Conservation (phyloP, 148 eudicot genomes). For the Euryodendron excelsum region DNA sequence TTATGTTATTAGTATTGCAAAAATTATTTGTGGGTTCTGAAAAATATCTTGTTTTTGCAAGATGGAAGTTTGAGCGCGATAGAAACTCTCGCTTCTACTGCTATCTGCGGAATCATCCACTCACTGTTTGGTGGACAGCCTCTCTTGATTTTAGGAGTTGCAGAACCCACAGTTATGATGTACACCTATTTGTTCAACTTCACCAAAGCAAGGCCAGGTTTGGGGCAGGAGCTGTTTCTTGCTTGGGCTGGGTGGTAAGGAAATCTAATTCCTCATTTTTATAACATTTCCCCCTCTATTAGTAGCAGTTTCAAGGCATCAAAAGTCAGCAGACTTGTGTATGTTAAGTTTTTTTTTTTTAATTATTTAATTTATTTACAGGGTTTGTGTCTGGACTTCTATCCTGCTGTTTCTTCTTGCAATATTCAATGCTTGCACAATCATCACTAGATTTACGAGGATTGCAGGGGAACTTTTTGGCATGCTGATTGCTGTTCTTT, state of each 20-base stretch:
- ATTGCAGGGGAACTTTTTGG: conserved; percentile 71
- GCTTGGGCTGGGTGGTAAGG: conserved; percentile 71
- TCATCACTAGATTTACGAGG: conserved; percentile 62
- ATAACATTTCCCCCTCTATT: not conserved
- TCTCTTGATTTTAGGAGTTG: conserved; percentile 62
- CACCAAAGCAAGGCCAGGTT: conserved; percentile 31
- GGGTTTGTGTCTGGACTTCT: conserved; percentile 72
- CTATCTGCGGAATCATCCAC: conserved; percentile 65
- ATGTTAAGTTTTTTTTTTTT: not conserved
- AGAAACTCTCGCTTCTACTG: conserved; percentile 61
- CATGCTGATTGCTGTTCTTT: conserved; percentile 63
- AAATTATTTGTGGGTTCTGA: not conserved
- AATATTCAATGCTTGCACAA: conserved; percentile 58
- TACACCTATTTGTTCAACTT: conserved; percentile 55
- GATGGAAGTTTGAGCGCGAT: conserved; percentile 68
- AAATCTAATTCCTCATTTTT: not conserved
- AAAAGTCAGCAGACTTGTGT: not conserved
- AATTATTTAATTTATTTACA: conserved; percentile 20
- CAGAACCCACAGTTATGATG: conserved; percentile 67
- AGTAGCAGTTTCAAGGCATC: not conserved
- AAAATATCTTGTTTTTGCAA: conserved; percentile 16
- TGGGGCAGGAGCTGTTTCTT: conserved; percentile 50
- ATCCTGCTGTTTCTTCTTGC: conserved; percentile 54
- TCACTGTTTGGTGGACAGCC: conserved; percentile 71
- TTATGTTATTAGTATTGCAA: not conserved